A percentile compares a stretch with the other conserved stretches of the same genome.
Conservation (phyloP, 2,329 filamentous ascomycete species). For the Fusarium sambucinum region DNA sequence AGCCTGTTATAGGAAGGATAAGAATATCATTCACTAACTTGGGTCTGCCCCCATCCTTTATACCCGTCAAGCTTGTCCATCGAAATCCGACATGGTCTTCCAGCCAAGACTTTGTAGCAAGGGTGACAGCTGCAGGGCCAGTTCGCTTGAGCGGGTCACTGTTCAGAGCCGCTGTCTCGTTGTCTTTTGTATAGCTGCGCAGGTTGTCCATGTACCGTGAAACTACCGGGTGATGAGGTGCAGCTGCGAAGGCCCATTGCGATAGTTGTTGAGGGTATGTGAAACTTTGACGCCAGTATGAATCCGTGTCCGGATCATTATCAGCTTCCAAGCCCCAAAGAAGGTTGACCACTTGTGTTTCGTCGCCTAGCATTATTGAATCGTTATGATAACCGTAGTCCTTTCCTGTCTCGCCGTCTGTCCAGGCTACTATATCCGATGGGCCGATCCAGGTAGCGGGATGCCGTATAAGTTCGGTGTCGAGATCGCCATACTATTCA, state of each 20-base stretch:
- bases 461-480: not conserved
- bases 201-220: not conserved
- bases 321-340: constrained; percentile 13
- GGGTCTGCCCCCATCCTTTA: not conserved
- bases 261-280: constrained; percentile 13
- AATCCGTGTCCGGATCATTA: not conserved
- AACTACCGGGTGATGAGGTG: not conserved
- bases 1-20: constrained; percentile 3
- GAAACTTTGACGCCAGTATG: constrained; percentile 4
- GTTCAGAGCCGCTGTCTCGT: not conserved
- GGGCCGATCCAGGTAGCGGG: constrained; percentile 1
- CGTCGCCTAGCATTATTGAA: not conserved
- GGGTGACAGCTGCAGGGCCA: constrained; percentile 10
- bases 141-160: constrained; percentile 7
- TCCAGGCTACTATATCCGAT: not conserved
- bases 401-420: not conserved
- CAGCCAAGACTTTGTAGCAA: constrained; percentile 1
- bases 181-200: not conserved
- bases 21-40: not conserved
- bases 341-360: not conserved
- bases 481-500: not conserved
- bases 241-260: constrained; percentile 6
- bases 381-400: not conserved
- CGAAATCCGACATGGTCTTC: not conserved
- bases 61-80: constrained; percentile 3